Percentiles rank a stretch among this genome's conserved stretches.
These are phyloP conservation scores for Sporothrix schenckii DNA, from an alignment of 2,329 filamentous ascomycete genomes.

Conservation along the genomic window DNA sequence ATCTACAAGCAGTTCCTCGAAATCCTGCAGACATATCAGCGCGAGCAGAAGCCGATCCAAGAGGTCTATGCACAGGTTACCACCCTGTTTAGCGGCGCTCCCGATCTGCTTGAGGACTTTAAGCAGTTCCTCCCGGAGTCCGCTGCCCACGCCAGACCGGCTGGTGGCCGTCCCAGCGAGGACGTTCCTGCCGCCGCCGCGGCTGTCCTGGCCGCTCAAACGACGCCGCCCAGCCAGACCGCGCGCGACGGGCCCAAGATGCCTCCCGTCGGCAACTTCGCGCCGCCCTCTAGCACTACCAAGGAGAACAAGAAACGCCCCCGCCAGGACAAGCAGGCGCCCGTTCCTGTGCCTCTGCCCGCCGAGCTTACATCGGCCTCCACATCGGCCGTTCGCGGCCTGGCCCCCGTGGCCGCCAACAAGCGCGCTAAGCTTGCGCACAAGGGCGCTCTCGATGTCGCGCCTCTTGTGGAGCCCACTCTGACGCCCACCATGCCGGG, in stretches of 20 bases:
- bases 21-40: constrained; percentile 96
- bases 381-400: constrained; percentile 45
- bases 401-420: constrained; percentile 44
- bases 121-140: constrained; percentile 98
- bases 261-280: constrained; percentile 94
- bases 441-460: constrained; percentile 62
- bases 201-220: constrained; percentile 54
- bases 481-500: constrained; percentile 86
- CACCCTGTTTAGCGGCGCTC: constrained; percentile 86
- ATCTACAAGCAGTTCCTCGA: constrained; percentile 99
- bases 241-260: constrained; percentile 71
- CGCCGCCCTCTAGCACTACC: constrained; percentile 74
- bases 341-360: constrained; percentile 52
- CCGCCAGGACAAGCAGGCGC: constrained; percentile 59
- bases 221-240: constrained; percentile 56
- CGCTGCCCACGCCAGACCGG: constrained; percentile 60
- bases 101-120: constrained; percentile 94
- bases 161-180: constrained; percentile 65
- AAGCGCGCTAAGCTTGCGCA: constrained; percentile 78
- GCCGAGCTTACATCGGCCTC: constrained; percentile 45
- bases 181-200: constrained; percentile 59
- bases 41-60: constrained; percentile 96
- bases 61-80: constrained; percentile 98
- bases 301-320: constrained; percentile 92
- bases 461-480: constrained; percentile 75